Conservation (phyloP, 140 eudicot genomes). For the Senecio squalidus region DNA sequence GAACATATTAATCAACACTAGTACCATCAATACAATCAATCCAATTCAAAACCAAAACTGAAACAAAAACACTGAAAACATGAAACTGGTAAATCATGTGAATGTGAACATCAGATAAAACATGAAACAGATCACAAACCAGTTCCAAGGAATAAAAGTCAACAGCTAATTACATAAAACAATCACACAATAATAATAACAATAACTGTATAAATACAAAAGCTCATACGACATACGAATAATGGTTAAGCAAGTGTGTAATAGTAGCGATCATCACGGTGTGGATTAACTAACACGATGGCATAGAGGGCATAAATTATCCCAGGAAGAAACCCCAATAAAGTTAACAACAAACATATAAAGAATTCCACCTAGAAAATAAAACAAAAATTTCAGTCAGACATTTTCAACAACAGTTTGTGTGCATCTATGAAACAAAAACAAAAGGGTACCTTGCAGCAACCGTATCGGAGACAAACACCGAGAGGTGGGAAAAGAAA, state of each 20-base stretch:
- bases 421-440: neutral
- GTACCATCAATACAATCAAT: too few species aligned
- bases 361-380: conserved; percentile 55
- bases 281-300: conserved; percentile 47
- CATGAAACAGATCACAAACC: too few species aligned
- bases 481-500: conserved; percentile 88
- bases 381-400: neutral
- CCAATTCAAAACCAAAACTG: too few species aligned
- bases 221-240: conserved; percentile 5
- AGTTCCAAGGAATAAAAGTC: too few species aligned
- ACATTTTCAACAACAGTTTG: conserved; percentile 13
- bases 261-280: conserved; percentile 38
- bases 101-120: too few species aligned
- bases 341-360: conserved; percentile 68
- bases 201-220: neutral
- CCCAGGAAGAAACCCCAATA: conserved; percentile 83
- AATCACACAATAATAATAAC: too few species aligned
- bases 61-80: too few species aligned
- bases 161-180: neutral
- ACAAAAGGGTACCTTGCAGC: conserved; percentile 63
- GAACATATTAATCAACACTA: neutral
- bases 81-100: too few species aligned
- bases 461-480: conserved; percentile 85
- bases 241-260: conserved; percentile 38
- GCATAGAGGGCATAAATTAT: conserved; percentile 81